Evolutionary conservation across 2,329 filamentous ascomycete species (phyloP).

Genomic region (Paraconiothyrium brasiliense): DNA sequence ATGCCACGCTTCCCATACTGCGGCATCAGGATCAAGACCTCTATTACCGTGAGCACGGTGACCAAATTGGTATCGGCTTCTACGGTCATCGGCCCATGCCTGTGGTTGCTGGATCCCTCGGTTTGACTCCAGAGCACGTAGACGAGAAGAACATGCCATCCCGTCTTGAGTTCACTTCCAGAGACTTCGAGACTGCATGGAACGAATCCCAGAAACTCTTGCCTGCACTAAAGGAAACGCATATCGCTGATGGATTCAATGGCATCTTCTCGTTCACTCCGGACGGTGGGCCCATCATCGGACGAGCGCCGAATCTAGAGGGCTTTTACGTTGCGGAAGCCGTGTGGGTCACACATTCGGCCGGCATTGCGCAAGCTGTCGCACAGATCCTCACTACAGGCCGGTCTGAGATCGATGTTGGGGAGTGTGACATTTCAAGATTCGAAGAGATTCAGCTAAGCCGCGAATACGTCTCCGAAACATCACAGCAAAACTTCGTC

Average conservation of each 20-base stretch:
- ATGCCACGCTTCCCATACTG: conserved; percentile 65
- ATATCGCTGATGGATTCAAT: conserved; percentile 70
- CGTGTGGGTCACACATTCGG: conserved; percentile 73
- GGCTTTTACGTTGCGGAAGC: conserved; percentile 72
- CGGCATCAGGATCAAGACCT: conserved; percentile 71
- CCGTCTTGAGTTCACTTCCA: conserved; percentile 65
- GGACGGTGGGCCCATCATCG: conserved; percentile 69
- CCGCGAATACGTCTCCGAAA: conserved; percentile 65
- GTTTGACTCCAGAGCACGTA: conserved; percentile 62
- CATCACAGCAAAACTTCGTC: conserved; percentile 68
- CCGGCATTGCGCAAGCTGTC: conserved; percentile 68
- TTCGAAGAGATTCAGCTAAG: conserved; percentile 70
- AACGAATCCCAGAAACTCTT: conserved; percentile 64
- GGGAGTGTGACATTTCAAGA: conserved; percentile 67
- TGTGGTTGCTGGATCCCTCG: conserved; percentile 64
- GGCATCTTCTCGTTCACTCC: conserved; percentile 73
- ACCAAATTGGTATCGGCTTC: conserved; percentile 70
- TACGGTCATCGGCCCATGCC: conserved; percentile 72
- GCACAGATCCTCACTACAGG: conserved; percentile 68
- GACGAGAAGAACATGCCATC: conserved; percentile 71
- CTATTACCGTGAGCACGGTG: conserved; percentile 72
- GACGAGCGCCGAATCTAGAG: conserved; percentile 66
- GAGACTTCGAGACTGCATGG: conserved; percentile 71
- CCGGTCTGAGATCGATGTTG: conserved; percentile 64
- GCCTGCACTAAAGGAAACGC: conserved; percentile 60